Conservation (phyloP, 2,329 filamentous ascomycete genomes). For the Clarireedia hainanense region DNA sequence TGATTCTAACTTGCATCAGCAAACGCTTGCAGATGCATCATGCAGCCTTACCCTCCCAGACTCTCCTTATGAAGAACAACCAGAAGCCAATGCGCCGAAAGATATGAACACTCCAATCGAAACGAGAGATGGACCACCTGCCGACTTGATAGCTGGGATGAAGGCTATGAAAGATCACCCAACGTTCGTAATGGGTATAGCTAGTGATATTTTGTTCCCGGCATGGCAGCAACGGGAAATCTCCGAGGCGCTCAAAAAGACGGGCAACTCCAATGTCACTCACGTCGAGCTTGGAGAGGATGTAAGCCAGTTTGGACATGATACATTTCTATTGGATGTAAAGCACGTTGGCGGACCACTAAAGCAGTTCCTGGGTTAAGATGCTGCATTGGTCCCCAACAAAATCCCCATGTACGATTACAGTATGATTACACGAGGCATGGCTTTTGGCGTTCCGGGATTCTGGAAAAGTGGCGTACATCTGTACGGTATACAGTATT, state of each 20-base stretch:
- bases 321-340: constrained; percentile 89
- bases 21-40: constrained; percentile 30
- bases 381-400: not conserved
- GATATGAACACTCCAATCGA: constrained; percentile 28
- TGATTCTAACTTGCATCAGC: constrained; percentile 32
- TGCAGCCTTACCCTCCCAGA: constrained; percentile 81
- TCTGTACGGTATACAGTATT: not conserved
- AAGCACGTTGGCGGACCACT: constrained; percentile 85
- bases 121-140: constrained; percentile 51
- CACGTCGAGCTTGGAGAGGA: constrained; percentile 93
- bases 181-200: constrained; percentile 84
- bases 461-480: constrained; percentile 5
- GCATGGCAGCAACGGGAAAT: constrained; percentile 97
- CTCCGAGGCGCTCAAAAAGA: constrained; percentile 68
- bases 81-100: constrained; percentile 37
- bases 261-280: constrained; percentile 73
- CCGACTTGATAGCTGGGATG: constrained; percentile 73
- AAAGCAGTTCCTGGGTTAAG: constrained; percentile 61
- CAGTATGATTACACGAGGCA: not conserved
- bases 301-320: constrained; percentile 89
- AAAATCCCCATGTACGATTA: not conserved
- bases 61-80: constrained; percentile 79
- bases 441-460: constrained; percentile 6
- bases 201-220: constrained; percentile 92
- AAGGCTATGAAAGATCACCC: constrained; percentile 65